Evolutionary conservation across 139 green algal species (phyloP).

Genomic region (Mesotaenium endlicherianum): DNA sequence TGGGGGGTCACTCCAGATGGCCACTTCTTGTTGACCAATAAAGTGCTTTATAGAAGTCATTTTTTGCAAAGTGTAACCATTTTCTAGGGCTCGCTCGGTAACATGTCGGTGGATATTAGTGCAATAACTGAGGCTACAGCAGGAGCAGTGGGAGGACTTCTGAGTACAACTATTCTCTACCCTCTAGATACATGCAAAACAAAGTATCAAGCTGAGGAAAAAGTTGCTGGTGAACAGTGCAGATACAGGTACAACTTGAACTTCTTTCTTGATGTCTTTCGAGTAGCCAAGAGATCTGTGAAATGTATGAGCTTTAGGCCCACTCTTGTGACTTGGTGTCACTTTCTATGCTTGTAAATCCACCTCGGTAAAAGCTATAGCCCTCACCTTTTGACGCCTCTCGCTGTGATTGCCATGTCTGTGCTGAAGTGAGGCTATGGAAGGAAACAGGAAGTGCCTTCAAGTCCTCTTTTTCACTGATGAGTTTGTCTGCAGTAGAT

Average conservation of each 20-base stretch:
- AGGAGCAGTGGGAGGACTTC: constrained; percentile 49
- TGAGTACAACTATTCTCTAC: constrained; percentile 54
- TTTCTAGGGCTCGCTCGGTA: no score
- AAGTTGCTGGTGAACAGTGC: neutral
- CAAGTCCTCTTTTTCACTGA: neutral
- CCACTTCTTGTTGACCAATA: no score
- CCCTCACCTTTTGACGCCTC: neutral
- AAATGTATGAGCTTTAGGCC: neutral
- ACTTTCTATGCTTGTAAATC: neutral
- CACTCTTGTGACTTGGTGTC: neutral
- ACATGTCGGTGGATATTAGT: constrained; percentile 13
- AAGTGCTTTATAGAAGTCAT: no score
- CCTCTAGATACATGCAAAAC: constrained; percentile 56
- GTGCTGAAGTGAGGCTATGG: neutral
- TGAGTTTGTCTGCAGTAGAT: no score
- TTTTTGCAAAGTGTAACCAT: no score
- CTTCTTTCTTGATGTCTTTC: neutral
- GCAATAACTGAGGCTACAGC: constrained; percentile 42
- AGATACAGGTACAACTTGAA: neutral
- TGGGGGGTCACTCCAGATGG: no score
- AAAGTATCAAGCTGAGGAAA: constrained; percentile 46
- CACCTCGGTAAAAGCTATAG: neutral
- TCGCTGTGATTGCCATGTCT: neutral
- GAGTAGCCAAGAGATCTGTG: neutral
- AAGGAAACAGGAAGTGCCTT: neutral